Evolutionary conservation across 106 monocot species (phyloP).

Genomic region (Ottelia alismoides): DNA sequence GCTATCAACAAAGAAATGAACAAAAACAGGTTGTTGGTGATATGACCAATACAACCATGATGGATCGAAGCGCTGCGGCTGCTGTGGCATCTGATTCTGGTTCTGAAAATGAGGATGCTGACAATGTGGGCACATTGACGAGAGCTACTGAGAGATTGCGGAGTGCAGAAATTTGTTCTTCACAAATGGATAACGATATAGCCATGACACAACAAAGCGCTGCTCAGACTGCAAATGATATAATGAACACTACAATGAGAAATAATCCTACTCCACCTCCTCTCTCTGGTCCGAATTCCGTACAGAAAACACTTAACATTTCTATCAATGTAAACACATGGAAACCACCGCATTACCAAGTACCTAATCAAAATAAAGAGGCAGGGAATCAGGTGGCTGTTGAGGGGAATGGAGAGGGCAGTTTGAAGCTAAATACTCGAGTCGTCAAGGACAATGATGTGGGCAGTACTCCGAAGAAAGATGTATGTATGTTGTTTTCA

Average conservation of each 20-base stretch:
- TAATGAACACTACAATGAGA: slow-evolving; percentile 19
- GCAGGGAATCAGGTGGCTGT: slow-evolving; percentile 12
- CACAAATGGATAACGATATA: slow-evolving; percentile 24
- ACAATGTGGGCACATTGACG: slow-evolving; percentile 13
- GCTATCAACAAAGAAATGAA: slow-evolving; percentile 26
- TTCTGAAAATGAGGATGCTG: slow-evolving; percentile 44
- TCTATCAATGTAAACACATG: slow-evolving; percentile 82
- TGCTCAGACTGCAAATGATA: slow-evolving; percentile 33
- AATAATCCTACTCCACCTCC: slow-evolving; percentile 21
- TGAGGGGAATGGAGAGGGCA: slow-evolving; percentile 3
- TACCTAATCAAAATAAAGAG: slow-evolving; percentile 12
- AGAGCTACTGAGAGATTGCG: slow-evolving; percentile 17
- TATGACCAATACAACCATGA: too few species aligned
- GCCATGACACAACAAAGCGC: slow-evolving; percentile 31
- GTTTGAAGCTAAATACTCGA: slow-evolving; percentile 15
- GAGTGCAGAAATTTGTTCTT: slow-evolving; percentile 22
- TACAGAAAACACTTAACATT: slow-evolving; percentile 67
- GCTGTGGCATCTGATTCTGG: slow-evolving; percentile 24
- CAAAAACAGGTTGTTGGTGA: slow-evolving; percentile 24
- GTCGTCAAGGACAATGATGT: slow-evolving; percentile 18
- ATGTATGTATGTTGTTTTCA: slow-evolving; percentile 19
- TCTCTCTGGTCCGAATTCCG: slow-evolving; percentile 19
- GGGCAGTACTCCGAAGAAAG: slow-evolving; percentile 12
- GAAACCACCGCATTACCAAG: slow-evolving; percentile 37
- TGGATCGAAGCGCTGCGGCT: too few species aligned